phyloP scores from a whole-genome alignment of 2,329 filamentous ascomycete species.

The Alternaria hordeiaustralica region DNA sequence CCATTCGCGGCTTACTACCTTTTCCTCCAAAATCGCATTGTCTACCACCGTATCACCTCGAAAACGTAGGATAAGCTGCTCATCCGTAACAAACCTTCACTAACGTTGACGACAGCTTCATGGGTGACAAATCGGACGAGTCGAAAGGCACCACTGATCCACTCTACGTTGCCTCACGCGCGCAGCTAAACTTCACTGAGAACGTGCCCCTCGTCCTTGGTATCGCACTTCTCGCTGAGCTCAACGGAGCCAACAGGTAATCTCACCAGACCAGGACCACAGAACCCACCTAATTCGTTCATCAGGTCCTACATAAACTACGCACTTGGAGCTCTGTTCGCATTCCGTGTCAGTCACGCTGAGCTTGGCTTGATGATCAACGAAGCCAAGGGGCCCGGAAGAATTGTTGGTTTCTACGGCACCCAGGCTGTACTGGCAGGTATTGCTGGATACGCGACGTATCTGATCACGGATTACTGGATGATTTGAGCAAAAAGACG shows the following conservation, averaged over 20 bases:
- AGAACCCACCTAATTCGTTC: background rate
- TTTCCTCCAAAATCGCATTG: conserved; percentile 51
- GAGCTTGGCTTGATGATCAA: conserved; percentile 49
- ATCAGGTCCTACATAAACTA: conserved; percentile 44
- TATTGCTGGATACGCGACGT: conserved; percentile 41
- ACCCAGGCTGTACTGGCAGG: conserved; percentile 37
- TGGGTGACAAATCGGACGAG: conserved; percentile 33
- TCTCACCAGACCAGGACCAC: background rate
- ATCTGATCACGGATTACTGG: conserved; percentile 41
- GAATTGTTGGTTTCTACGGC: conserved; percentile 39
- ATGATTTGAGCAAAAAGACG: conserved; percentile 15
- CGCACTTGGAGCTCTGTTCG: conserved; percentile 48
- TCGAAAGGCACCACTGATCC: conserved; percentile 28
- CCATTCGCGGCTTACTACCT: conserved; percentile 53
- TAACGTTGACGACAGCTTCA: conserved; percentile 21
- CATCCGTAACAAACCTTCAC: background rate
- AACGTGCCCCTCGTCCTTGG: conserved; percentile 52
- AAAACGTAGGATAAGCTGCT: conserved; percentile 31
- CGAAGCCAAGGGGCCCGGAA: conserved; percentile 27
- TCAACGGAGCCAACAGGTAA: conserved; percentile 53
- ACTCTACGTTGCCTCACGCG: conserved; percentile 47
- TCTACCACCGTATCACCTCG: conserved; percentile 40
- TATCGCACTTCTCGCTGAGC: conserved; percentile 50
- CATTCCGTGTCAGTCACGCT: conserved; percentile 48
- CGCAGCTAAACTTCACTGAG: conserved; percentile 53